Evolutionary conservation across 2,329 filamentous ascomycete species (phyloP), one percentile per base, ranked within the genome.

Genomic region (Cladophialophora yegresii): DNA sequence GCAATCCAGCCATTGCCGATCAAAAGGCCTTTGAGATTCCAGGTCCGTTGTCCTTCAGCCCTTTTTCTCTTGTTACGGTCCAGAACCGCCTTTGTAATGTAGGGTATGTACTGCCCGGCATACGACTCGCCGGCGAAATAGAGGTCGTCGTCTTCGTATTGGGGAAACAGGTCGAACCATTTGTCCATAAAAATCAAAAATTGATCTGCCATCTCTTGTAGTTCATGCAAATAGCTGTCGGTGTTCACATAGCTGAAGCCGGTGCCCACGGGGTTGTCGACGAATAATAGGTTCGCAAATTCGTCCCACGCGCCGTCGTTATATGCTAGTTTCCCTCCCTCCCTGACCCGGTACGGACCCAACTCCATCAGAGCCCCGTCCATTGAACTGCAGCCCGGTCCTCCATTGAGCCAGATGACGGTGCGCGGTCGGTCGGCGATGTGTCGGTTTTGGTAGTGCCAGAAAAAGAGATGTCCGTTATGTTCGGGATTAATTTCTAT

Each of bases 1-100:
- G 93, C 90, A 59, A 99, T 93, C 95, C 96, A 99, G 45, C 93
- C 95, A 75, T 99, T 99, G 61, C 96, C 96, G 66, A 99, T 98
- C 40, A 99, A 76, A 22, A 99, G 81, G 8, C 93, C 95, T 70
- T 88, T 84, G 30, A 99, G 79, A 57, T 89, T 89, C 95, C 93
- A 99, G 28, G 78, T 76, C 47, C 75, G 60, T 79, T 77, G 4
- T 78, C 69, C n/a, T 71, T 70, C 2, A 76, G 49, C 47, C 23
- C 72, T 36, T 64, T 77, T 23, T 73, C 73, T n/a, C 80, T 80
- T 89, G 80, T 99, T 99, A 66, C 92, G 91, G 54, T 92, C 88
- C 63, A 97, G 82, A 61, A 99, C 96, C 22, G 90, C 90, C 73
- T 89, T 88, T n/a, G 93, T 90, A 69, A 99, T 95, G 76, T 99